Base-by-base conservation (phyloP, 2,329 filamentous ascomycete genomes). In the Thermomyces lanuginosus region DNA sequence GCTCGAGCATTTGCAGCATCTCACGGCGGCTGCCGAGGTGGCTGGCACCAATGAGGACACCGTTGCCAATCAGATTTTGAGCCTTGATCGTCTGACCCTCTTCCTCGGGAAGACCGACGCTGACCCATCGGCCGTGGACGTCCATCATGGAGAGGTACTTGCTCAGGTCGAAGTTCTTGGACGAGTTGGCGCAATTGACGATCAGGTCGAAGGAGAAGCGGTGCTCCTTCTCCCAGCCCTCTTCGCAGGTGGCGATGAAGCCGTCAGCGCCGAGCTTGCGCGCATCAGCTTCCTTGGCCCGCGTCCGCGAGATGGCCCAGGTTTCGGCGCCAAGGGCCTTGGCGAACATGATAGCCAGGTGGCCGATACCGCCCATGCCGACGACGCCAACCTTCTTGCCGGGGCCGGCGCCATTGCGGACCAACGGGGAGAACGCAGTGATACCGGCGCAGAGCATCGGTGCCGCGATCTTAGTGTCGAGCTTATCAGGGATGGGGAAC, bases 81-180 rank as follows among this genome's bases (percentile, higher is more conserved):
- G 77, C 74, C 55, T 69, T 72, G 38, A 89, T 64, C 29, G 63
- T 56, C 31, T 79, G 70, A 7, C 80, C 70, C 22, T 75, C 71
- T 35, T 80, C 76, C 47, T 83, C 78, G 3, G 80, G 80, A 44
- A 89, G 63, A 21, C 79, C 80, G 28, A 86, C 77, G 43, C 68
- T 78, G 49, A 86, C 69, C 70, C 78, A 89, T 46, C 66, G 68
- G 32, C 76, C 79, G 56, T 83, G 78, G 31, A 86, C 73, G 54
- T 86, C 82, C 48, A 91, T 66, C 42, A 83, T 67, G 34, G 67
- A 69, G 43, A 91, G 69, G 59, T 89, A 91, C 36, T 74, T 44
- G 17, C 49, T 36, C 17, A 76, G 45, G 39, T 72, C 58, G 38
- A 75, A 71, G 26, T 58, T 54, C 45, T 71, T 76, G 34, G 89